Conservation (phyloP, 805 yeast species). For the Lachancea waltii region DNA sequence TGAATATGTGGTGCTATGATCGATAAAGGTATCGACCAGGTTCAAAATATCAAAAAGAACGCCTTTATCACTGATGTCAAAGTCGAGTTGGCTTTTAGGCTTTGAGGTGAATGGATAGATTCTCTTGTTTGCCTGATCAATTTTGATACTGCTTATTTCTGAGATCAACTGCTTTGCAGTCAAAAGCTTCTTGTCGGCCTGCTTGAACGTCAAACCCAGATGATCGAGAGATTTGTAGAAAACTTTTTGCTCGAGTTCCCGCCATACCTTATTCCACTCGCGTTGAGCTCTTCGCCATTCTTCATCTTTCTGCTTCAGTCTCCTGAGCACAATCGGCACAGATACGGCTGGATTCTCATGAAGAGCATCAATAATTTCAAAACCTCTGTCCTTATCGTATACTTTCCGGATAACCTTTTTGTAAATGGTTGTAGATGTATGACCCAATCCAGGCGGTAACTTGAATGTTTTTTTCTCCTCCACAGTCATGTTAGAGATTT, state of each 20-base stretch:
- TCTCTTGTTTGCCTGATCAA: slow-evolving; percentile 83
- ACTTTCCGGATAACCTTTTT: slow-evolving; percentile 88
- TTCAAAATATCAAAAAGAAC: slow-evolving; percentile 68
- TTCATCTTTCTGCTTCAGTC: slow-evolving; percentile 95
- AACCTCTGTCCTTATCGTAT: slow-evolving; percentile 90
- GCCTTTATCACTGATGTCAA: slow-evolving; percentile 55
- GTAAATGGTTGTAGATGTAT: slow-evolving; percentile 83
- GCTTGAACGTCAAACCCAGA: slow-evolving; percentile 91
- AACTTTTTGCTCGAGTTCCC: slow-evolving; percentile 94
- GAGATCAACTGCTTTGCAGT: slow-evolving; percentile 87
- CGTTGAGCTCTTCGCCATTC: slow-evolving; percentile 98
- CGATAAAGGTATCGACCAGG: slow-evolving; percentile 60
- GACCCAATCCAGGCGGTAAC: slow-evolving; percentile 90
- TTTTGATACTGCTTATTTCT: slow-evolving; percentile 86
- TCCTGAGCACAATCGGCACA: slow-evolving; percentile 83
- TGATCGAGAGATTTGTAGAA: slow-evolving; percentile 92
- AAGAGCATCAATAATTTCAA: slow-evolving; percentile 90
- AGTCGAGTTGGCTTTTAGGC: slow-evolving; percentile 70
- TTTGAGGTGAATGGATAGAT: slow-evolving; percentile 79
- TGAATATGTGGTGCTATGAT: slow-evolving; percentile 67
- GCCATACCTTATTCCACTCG: slow-evolving; percentile 99
- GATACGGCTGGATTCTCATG: slow-evolving; percentile 95
- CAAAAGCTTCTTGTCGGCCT: slow-evolving; percentile 86
- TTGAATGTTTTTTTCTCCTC: slow-evolving; percentile 84
- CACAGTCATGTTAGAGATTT: slow-evolving; percentile 85